These are phyloP conservation scores for Phaeosphaeria sp. DNA, from an alignment of 2,329 filamentous ascomycete species.

Conservation along the genomic window DNA sequence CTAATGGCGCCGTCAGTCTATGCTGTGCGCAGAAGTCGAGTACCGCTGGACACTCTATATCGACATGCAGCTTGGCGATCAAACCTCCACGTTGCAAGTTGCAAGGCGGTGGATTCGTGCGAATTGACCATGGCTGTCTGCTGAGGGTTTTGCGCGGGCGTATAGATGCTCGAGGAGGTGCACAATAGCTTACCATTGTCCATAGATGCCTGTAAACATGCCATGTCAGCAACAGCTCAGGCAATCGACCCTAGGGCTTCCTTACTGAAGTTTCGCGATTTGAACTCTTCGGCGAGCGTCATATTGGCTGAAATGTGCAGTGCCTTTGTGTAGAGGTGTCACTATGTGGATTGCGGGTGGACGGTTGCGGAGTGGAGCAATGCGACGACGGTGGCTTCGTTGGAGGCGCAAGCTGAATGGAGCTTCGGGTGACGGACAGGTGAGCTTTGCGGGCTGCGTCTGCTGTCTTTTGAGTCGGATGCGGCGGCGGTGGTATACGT, in stretches of 20 bases:
- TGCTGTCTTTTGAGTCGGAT: conserved; percentile 7
- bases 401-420: conserved; percentile 30
- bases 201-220: conserved; percentile 65
- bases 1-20: conserved; percentile 40
- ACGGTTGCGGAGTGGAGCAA: conserved; percentile 13
- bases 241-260: conserved; percentile 7
- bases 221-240: conserved; percentile 39
- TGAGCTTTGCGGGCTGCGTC: conserved; percentile 15
- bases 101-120: not conserved
- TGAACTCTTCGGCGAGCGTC: conserved; percentile 68
- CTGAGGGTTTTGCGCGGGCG: not conserved
- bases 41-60: not conserved
- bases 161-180: not conserved
- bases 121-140: not conserved
- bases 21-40: not conserved
- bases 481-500: conserved; percentile 28
- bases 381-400: conserved; percentile 13
- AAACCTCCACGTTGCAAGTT: not conserved
- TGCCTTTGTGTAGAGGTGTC: not conserved
- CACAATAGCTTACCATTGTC: conserved; percentile 65
- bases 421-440: conserved; percentile 29
- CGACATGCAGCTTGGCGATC: not conserved
- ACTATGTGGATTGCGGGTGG: not conserved
- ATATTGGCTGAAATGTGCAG: conserved; percentile 45
- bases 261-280: conserved; percentile 71